Percentiles rank a stretch among this genome's conserved stretches.
These are phyloP conservation scores for Avena insularis DNA, from an alignment of 176 grass and related monocot genomes.

Conservation along the genomic window DNA sequence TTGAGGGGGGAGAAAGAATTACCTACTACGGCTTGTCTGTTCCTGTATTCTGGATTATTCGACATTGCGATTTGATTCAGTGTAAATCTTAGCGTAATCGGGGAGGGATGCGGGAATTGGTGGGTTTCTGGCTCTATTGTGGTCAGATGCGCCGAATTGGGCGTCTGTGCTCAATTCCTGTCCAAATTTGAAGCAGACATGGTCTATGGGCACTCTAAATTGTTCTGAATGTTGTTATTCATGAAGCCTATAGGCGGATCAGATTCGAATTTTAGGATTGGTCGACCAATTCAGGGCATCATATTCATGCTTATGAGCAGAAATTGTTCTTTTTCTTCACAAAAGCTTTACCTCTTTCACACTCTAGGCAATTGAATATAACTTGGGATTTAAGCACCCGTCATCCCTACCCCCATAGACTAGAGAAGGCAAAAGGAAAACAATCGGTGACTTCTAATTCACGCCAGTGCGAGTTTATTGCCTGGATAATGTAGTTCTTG, in stretches of 20 bases:
- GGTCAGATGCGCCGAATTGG: neutral
- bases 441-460: neutral
- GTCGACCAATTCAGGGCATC: neutral
- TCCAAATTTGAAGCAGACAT: neutral
- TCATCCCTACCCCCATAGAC: neutral
- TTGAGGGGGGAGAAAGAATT: neutral
- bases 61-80: neutral
- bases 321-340: neutral
- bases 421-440: neutral
- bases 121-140: neutral
- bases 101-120: neutral
- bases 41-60: neutral
- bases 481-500: neutral
- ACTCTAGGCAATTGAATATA: neutral
- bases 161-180: neutral
- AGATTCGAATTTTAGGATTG: neutral
- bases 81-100: neutral
- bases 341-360: neutral
- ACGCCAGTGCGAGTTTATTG: neutral
- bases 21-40: neutral
- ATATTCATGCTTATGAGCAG: neutral
- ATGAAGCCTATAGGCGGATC: neutral
- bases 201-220: neutral
- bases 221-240: neutral
- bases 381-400: conserved; percentile 10